Conservation (phyloP, 345 rosid genomes). For the Eucalyptus regnans region DNA sequence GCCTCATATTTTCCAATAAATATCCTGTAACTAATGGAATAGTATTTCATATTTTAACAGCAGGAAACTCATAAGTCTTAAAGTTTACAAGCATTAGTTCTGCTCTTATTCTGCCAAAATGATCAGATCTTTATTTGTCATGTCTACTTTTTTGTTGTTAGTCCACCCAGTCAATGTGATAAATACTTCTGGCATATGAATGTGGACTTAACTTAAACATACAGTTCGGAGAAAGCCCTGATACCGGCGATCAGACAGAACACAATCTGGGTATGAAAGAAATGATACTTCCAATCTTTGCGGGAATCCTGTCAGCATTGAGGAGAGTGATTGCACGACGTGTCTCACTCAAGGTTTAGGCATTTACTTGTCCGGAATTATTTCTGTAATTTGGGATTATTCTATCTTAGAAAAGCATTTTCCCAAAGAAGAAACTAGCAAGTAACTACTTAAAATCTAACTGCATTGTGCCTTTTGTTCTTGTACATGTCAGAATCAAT, state of each 20-base stretch:
- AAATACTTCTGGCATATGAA: slow-evolving; percentile 1
- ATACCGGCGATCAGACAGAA: slow-evolving; percentile 36
- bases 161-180: neutral
- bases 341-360: slow-evolving; percentile 78
- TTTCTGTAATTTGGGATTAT: neutral
- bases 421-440: neutral
- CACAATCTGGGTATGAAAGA: slow-evolving; percentile 54
- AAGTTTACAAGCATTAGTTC: neutral
- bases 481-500: slow-evolving; percentile 51
- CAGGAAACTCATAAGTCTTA: neutral
- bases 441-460: neutral
- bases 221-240: slow-evolving; percentile 49
- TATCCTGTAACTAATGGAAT: slow-evolving; percentile 40
- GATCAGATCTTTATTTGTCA: neutral
- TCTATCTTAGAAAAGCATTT: neutral
- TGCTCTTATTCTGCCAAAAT: neutral
- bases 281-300: slow-evolving; percentile 73
- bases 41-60: neutral
- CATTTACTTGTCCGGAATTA: neutral
- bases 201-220: slow-evolving; percentile 43
- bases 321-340: slow-evolving; percentile 94
- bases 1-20: slow-evolving; percentile 73
- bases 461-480: neutral
- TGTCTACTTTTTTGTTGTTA: neutral
- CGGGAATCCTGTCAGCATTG: slow-evolving; percentile 90